Conservation (phyloP, 352 stramenopile genomes). For the Pythium dissimile region DNA sequence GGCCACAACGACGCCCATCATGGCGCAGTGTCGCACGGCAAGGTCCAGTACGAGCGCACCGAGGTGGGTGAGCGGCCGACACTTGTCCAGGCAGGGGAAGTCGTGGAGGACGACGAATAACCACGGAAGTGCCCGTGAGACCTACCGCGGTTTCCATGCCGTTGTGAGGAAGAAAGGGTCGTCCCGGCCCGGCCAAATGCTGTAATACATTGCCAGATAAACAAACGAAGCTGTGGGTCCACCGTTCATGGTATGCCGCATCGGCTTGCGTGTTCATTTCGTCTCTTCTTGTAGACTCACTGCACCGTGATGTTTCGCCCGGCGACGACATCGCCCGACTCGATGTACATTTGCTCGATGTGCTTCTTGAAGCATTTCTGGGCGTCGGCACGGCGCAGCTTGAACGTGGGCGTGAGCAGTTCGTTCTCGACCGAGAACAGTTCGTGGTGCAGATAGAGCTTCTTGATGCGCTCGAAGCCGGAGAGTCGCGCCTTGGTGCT, state of each 20-base stretch:
- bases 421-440: constrained; percentile 93
- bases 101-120: constrained; percentile 42
- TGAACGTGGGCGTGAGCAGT: constrained; percentile 96
- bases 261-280: too few relatives aligned
- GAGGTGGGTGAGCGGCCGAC: constrained; percentile 63
- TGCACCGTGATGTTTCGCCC: constrained; percentile 31
- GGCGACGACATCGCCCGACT: constrained; percentile 50
- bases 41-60: constrained; percentile 59
- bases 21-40: constrained; percentile 28
- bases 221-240: too few relatives aligned
- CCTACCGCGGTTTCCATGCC: too few relatives aligned
- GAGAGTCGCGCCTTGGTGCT: constrained; percentile 64
- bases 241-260: neutral
- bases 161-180: too few relatives aligned
- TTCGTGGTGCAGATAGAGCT: constrained; percentile 89
- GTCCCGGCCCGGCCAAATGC: too few relatives aligned
- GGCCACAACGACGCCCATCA: constrained; percentile 30
- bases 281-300: too few relatives aligned
- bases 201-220: neutral
- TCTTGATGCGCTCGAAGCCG: constrained; percentile 92
- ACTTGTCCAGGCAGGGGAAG: constrained; percentile 47
- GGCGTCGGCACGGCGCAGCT: constrained; percentile 88
- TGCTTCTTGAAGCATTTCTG: constrained; percentile 60
- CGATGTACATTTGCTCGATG: constrained; percentile 65
- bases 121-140: too few relatives aligned